A percentile compares a stretch with the other conserved stretches of the same genome.
These are phyloP conservation scores for Beta lomatogona DNA, from an alignment of 179 eudicot species.

Conservation along the genomic window DNA sequence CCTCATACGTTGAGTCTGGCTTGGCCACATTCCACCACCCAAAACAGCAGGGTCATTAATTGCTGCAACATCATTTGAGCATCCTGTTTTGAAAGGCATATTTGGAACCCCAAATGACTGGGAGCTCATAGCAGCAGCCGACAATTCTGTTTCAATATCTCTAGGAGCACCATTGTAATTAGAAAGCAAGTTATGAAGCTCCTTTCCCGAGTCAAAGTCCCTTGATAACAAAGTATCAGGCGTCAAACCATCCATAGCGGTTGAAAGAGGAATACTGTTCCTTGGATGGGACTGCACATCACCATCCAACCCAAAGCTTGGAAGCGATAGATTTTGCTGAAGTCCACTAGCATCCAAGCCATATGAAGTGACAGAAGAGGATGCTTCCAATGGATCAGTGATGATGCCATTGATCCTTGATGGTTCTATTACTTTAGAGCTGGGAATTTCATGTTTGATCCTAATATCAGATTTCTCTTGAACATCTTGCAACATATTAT, in stretches of 20 bases:
- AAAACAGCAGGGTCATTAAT: slow-evolving; percentile 67
- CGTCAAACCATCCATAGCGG: slow-evolving; percentile 58
- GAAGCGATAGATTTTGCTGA: slow-evolving; percentile 67
- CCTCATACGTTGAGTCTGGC: slow-evolving; percentile 86
- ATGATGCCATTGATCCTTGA: slow-evolving; percentile 51
- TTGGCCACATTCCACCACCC: slow-evolving; percentile 75
- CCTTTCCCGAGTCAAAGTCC: slow-evolving; percentile 88
- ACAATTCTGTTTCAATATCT: slow-evolving; percentile 79
- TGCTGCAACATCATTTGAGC: slow-evolving; percentile 65
- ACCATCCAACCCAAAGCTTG: slow-evolving; percentile 61
- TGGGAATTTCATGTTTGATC: slow-evolving; percentile 58
- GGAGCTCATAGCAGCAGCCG: slow-evolving; percentile 74
- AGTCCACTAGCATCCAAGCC: slow-evolving; percentile 73
- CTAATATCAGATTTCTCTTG: slow-evolving; percentile 52
- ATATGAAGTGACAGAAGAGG: slow-evolving; percentile 82
- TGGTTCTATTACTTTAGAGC: slow-evolving; percentile 55
- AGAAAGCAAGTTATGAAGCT: slow-evolving; percentile 70
- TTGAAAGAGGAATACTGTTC: slow-evolving; percentile 54
- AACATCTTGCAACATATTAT: slow-evolving; percentile 49
- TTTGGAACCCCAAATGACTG: slow-evolving; percentile 80
- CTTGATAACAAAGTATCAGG: slow-evolving; percentile 93
- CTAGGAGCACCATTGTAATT: slow-evolving; percentile 62
- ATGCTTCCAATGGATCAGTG: slow-evolving; percentile 70
- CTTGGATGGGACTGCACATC: slow-evolving; percentile 79
- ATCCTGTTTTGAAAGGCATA: slow-evolving; percentile 73